phyloP scores from a whole-genome alignment of 768 basidiomycete genomes.

The Kwoniella bestiolae region DNA sequence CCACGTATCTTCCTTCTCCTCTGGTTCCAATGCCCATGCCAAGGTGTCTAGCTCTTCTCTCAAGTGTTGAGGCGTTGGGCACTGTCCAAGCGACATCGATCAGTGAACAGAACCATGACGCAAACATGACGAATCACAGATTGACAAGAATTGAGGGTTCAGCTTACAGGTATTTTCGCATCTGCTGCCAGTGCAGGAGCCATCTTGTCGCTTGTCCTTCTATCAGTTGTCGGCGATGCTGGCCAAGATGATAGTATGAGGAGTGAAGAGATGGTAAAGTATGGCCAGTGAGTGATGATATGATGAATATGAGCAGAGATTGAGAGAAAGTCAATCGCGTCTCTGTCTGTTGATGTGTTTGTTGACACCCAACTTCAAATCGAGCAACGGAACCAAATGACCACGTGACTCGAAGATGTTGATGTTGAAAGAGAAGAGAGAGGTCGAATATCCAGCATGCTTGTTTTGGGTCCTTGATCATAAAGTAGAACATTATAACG shows the following conservation, averaged over 20 bases:
- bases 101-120: neutral
- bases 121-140: neutral
- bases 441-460: too few relatives aligned
- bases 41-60: constrained; percentile 54
- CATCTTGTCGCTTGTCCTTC: constrained; percentile 21
- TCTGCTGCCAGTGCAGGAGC: constrained; percentile 40
- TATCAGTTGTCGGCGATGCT: neutral
- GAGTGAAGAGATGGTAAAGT: neutral
- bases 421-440: neutral
- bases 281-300: too few relatives aligned
- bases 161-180: constrained; percentile 50
- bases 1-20: constrained; percentile 60
- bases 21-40: constrained; percentile 43
- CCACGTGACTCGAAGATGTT: neutral
- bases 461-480: too few relatives aligned
- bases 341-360: neutral
- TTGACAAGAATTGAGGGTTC: too few relatives aligned
- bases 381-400: neutral
- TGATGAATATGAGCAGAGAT: too few relatives aligned
- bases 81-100: constrained; percentile 34
- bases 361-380: neutral
- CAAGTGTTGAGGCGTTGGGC: constrained; percentile 52
- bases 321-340: constrained; percentile 3
- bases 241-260: too few relatives aligned
- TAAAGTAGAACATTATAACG: too few relatives aligned